Conservation (phyloP, 108 stramenopile genomes). For the Licmophora abbreviata region DNA sequence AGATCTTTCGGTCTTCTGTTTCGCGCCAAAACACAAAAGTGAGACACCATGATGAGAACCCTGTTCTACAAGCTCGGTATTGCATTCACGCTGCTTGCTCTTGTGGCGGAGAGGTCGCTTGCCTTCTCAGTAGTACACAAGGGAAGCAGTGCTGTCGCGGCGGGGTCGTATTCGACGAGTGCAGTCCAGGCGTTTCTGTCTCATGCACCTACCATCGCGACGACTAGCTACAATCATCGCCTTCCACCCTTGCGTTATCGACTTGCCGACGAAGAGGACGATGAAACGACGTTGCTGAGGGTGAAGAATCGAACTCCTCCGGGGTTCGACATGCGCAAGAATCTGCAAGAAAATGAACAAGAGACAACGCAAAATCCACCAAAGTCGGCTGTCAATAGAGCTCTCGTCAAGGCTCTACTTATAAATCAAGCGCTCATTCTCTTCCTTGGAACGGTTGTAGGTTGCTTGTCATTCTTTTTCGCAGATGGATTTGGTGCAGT, state of each 20-base stretch:
- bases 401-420: background rate
- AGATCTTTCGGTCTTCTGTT: too few species aligned
- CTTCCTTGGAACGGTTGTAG: background rate
- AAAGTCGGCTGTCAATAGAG: background rate
- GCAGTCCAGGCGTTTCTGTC: too few species aligned
- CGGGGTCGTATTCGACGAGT: too few species aligned
- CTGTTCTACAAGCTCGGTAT: too few species aligned
- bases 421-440: conserved; percentile 1
- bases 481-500: conserved; percentile 1
- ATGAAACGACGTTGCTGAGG: background rate
- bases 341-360: background rate
- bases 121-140: too few species aligned
- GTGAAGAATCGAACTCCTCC: background rate
- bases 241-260: background rate
- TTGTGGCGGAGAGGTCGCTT: too few species aligned
- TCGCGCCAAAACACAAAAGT: too few species aligned
- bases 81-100: too few species aligned
- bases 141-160: too few species aligned
- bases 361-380: background rate
- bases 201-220: too few species aligned
- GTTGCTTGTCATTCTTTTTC: background rate
- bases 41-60: too few species aligned
- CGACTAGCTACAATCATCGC: too few species aligned
- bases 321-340: background rate
- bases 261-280: background rate